Conservation (phyloP, 768 basidiomycete species). For the Collybia sordida region DNA sequence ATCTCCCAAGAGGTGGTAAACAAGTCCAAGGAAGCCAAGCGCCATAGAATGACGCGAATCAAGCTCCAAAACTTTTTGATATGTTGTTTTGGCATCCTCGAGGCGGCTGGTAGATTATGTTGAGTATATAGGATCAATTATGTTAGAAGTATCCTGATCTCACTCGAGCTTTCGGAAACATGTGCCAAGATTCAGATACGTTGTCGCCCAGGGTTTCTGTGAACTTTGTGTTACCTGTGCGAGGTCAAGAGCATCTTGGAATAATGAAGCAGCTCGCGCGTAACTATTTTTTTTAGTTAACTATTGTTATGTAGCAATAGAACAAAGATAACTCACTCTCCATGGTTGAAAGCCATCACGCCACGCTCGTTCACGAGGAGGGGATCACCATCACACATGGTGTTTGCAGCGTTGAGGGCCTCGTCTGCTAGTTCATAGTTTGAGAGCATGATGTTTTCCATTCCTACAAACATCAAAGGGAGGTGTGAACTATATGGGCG, state of each 20-base stretch:
- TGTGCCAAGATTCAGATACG: conserved; percentile 92
- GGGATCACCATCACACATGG: conserved; percentile 86
- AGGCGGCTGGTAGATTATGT: conserved; percentile 33
- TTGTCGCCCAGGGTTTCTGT: conserved; percentile 82
- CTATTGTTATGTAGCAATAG: not conserved
- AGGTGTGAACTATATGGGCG: conserved; percentile 74
- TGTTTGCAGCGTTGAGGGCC: conserved; percentile 77
- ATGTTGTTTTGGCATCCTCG: conserved; percentile 70
- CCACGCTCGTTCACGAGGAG: conserved; percentile 90
- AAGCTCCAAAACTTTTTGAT: conserved; percentile 79
- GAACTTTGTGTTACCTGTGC: conserved; percentile 86
- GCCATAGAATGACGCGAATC: conserved; percentile 84
- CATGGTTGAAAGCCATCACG: conserved; percentile 87
- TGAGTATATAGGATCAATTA: not conserved
- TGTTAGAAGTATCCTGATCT: conserved; percentile 17
- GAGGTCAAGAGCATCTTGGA: conserved; percentile 74
- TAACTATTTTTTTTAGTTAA: conserved; percentile 48
- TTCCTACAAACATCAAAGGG: conserved; percentile 93
- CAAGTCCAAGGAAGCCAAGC: conserved; percentile 87
- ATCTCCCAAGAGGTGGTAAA: conserved; percentile 73
- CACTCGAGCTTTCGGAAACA: conserved; percentile 81
- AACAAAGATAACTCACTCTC: conserved; percentile 53
- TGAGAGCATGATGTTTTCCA: conserved; percentile 94
- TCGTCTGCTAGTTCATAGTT: conserved; percentile 84
- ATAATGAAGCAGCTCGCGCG: conserved; percentile 65